Evolutionary conservation across 2,329 filamentous ascomycete genomes (phyloP), one percentile per base, ranked within the genome.

Genomic region (Pezicula radicicola): DNA sequence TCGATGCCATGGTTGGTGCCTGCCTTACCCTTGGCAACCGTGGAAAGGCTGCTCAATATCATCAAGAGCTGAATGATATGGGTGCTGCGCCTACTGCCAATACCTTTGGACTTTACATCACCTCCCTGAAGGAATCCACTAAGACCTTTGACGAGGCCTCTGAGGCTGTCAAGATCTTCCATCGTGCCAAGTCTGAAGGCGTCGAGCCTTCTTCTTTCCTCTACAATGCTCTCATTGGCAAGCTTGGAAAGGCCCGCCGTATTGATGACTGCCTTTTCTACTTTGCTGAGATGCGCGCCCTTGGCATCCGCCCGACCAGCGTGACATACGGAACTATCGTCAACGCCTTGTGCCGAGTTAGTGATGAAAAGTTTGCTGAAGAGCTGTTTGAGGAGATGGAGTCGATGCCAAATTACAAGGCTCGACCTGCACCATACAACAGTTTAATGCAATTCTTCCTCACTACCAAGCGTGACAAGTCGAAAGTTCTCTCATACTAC

Each of bases 331-430:
- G 94, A 56, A 99, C 94, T 12, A 92, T 99, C 63, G 93, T 99
- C 73, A 99, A 99, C 63, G 94, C 94, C 21, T 82, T 99, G 13
- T 97, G 92, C 79, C 89, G 94, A 63, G 94, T 97, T 51, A 96
- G 91, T 60, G 94, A 99, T 63, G 93, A 97, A 75, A 95, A 93
- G 67, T 96, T 97, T 68, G 94, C 94, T 27, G 94, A 97, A 67
- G 91, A 97, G 72, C 84, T 97, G 63, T 99, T 99, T 66, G 91
- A 97, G 66, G 94, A 99, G 75, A 99, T 99, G 94, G 94, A 99
- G 76, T 84, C 87, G 44, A 96, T 96, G 87, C 88, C 91, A 52
- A 99, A 99, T 76, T 99, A 99, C 82, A 97, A 97, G 78, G 91
- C 94, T 39, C 88, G 94, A 9, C 92, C 94, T 25, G 94, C 94